Percentiles rank a stretch among this genome's conserved stretches.
phyloP scores from a whole-genome alignment of 2,329 filamentous ascomycete species.

The Tolypocladium endophyticum region DNA sequence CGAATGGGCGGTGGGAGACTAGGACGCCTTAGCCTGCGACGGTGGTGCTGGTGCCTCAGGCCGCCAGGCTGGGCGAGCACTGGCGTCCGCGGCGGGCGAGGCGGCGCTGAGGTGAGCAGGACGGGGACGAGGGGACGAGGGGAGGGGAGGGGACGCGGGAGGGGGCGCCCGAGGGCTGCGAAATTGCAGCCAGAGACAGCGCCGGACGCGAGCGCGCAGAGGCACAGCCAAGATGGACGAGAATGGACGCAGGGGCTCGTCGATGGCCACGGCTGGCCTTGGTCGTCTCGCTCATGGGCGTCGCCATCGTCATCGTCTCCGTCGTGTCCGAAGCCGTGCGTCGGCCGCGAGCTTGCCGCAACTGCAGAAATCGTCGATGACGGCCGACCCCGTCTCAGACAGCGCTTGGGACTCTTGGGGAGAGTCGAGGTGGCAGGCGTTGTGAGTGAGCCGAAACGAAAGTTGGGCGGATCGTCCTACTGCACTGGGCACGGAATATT shows the following conservation, averaged over 20 bases:
- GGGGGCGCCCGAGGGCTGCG: neutral
- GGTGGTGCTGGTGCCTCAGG: slow-evolving; percentile 7
- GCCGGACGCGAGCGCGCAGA: neutral
- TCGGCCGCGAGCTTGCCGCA: neutral
- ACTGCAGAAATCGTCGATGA: neutral
- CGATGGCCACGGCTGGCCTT: neutral
- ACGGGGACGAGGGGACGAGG: neutral
- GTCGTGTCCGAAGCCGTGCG: neutral
- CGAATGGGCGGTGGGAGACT: slow-evolving; percentile 22
- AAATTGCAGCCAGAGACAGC: slow-evolving; percentile 1
- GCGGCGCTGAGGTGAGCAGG: neutral
- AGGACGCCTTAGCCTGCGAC: slow-evolving; percentile 19
- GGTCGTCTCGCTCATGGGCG: neutral
- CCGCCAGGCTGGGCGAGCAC: neutral
- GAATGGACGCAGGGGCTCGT: neutral
- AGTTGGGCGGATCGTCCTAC: neutral
- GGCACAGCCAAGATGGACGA: neutral
- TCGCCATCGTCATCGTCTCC: neutral
- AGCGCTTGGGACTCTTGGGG: neutral
- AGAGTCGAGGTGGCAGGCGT: neutral
- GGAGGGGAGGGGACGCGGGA: neutral
- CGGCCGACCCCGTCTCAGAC: neutral
- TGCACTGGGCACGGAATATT: neutral
- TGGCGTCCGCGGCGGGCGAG: neutral
- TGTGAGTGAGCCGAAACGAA: neutral